Conservation (phyloP, 75 land plant genomes). For the Picea sitchensis region DNA sequence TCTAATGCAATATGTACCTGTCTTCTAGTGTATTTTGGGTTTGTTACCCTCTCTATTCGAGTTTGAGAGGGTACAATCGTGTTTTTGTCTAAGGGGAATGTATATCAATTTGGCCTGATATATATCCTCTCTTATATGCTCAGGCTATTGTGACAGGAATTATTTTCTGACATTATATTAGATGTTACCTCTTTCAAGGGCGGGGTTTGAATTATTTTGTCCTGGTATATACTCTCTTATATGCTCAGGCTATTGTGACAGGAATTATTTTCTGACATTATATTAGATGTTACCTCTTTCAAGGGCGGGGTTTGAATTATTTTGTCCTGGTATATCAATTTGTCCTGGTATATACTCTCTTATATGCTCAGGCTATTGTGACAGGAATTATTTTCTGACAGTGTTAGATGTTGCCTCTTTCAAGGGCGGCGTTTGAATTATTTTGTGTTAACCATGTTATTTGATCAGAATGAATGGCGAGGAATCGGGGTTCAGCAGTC, state of each 20-base stretch:
- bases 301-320: no score
- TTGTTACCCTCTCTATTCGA: no score
- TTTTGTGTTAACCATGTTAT: neutral
- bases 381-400: neutral
- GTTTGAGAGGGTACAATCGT: no score
- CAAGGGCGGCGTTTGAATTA: no score
- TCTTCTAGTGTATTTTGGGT: no score
- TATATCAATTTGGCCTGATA: no score
- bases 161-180: neutral
- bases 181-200: no score
- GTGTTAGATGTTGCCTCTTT: no score
- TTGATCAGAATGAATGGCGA: slow-evolving; percentile 73
- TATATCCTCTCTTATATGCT: neutral
- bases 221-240: neutral
- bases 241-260: neutral
- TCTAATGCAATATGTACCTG: no score
- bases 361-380: neutral
- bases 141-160: neutral
- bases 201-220: no score
- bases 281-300: no score
- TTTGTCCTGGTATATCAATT: no score
- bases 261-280: neutral
- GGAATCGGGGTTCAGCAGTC: slow-evolving; percentile 92
- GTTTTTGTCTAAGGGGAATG: neutral
- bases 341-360: neutral